Conservation (phyloP, 1,139 yeast genomes). For the Scheffersomyces quercinus region DNA sequence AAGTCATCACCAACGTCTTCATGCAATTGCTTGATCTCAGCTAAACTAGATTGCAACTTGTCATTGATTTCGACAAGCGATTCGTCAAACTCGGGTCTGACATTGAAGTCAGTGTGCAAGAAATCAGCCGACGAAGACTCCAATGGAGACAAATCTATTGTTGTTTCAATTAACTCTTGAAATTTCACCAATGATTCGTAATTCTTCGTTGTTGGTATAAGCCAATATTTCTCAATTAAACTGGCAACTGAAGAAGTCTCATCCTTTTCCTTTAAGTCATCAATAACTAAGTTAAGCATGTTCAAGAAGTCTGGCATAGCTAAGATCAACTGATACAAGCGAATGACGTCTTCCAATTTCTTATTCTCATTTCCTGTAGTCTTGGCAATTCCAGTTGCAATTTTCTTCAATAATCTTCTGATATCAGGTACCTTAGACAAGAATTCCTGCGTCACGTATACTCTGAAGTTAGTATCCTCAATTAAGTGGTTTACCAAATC, state of each 20-base stretch:
- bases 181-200: conserved; percentile 60
- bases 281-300: conserved; percentile 44
- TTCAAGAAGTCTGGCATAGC: conserved; percentile 68
- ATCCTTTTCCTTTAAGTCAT: conserved; percentile 18
- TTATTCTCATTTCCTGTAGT: conserved; percentile 40
- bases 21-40: conserved; percentile 62
- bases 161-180: conserved; percentile 86
- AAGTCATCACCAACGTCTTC: conserved; percentile 69
- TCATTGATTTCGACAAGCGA: conserved; percentile 61
- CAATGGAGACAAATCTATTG: conserved; percentile 82
- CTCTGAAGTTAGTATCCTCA: conserved; percentile 68
- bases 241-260: conserved; percentile 17
- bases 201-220: conserved; percentile 52
- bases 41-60: conserved; percentile 55
- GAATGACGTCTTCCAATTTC: conserved; percentile 83
- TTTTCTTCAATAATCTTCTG: conserved; percentile 68
- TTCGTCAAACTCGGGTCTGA: conserved; percentile 88
- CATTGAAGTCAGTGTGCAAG: conserved; percentile 64
- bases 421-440: conserved; percentile 80
- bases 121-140: conserved; percentile 48
- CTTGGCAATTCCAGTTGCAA: conserved; percentile 43
- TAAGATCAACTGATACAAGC: conserved; percentile 77
- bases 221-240: conserved; percentile 55
- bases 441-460: conserved; percentile 65
- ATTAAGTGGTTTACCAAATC: conserved; percentile 68